Evolutionary conservation across 2,329 filamentous ascomycete genomes (phyloP), one percentile per base, ranked within the genome.

Genomic region (Aspergillus ochraceoroseus): DNA sequence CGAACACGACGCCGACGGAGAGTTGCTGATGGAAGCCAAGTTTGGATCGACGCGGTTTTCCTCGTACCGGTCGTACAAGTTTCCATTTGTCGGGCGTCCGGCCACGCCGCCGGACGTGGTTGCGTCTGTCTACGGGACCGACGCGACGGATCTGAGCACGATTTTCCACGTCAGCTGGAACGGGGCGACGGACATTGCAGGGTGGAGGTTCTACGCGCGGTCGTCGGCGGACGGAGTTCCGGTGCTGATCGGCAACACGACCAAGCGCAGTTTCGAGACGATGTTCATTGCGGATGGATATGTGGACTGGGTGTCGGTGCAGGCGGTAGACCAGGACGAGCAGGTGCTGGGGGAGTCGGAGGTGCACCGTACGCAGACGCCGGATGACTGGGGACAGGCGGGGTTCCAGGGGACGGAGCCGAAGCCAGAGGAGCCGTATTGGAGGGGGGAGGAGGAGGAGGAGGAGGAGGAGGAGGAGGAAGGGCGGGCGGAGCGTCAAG

Each of bases 171-270:
- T 63, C 11, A 63, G 59, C 38, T 74, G 71, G 71, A 74, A 74
- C 46, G 71, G 71, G 8, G 70, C 70, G 0, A 74, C 71, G 1
- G 70, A 73, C 33, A 61, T 73, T n/a, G 45, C 45, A 13, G 58
- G 53, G 4, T 74, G 62, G 63, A 55, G 53, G 4, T 57, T 65
- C 42, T 63, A 57, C 42, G 57, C 56, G 1, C 51, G 41, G 11
- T 32, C 41, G 7, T 29, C 38, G 5, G 48, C 38, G 9, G 61
- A 35, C 43, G 62, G 26, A 44, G 51, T 41, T 3, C 46, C 51
- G 5, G 47, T 56, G 45, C 35, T 43, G 7, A 22, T 66, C 15
- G 59, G 54, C 9, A 52, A 46, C 22, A 54, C 55, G 4, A 45
- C 49, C 26, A 68, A 65, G 37, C 38, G 46, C 4, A 57, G 58